phyloP scores from a whole-genome alignment of 164 flowering plant genomes.

The Magnolia changhungtana region DNA sequence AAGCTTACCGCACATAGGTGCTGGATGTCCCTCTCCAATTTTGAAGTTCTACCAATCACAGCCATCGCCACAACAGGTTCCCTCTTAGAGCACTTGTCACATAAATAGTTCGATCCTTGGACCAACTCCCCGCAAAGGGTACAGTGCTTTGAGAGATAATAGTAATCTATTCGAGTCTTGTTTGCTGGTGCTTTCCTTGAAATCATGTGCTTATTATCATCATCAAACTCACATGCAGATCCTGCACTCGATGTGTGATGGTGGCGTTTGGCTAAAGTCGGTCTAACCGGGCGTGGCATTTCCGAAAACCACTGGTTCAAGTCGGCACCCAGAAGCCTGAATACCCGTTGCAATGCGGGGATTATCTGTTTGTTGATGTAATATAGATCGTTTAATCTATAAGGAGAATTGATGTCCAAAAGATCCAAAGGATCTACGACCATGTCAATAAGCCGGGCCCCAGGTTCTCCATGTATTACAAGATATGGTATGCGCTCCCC shows the following conservation, averaged over 20 bases:
- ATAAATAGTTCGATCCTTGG: slow-evolving; percentile 48
- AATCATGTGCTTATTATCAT: not conserved
- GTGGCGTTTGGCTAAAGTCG: slow-evolving; percentile 44
- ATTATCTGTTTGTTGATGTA: slow-evolving; percentile 92
- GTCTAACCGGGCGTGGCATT: slow-evolving; percentile 74
- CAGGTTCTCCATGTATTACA: slow-evolving; percentile 91
- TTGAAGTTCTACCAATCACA: slow-evolving; percentile 65
- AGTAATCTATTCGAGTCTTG: slow-evolving; percentile 71
- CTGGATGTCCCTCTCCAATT: slow-evolving; percentile 76
- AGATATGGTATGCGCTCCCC: slow-evolving; percentile 87
- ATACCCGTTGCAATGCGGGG: slow-evolving; percentile 81
- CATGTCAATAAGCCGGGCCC: slow-evolving; percentile 86
- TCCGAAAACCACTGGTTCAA: slow-evolving; percentile 71
- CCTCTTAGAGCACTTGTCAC: slow-evolving; percentile 53
- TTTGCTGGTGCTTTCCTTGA: slow-evolving; percentile 11
- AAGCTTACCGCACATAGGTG: slow-evolving; percentile 77
- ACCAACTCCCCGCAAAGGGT: slow-evolving; percentile 76
- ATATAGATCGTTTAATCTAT: slow-evolving; percentile 72
- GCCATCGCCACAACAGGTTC: slow-evolving; percentile 47
- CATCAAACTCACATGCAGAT: not conserved
- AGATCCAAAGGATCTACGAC: slow-evolving; percentile 87
- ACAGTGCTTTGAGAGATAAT: slow-evolving; percentile 85
- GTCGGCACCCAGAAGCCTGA: slow-evolving; percentile 90
- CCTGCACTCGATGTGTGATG: slow-evolving; percentile 25
- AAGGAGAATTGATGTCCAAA: slow-evolving; percentile 66